Evolutionary conservation across 352 stramenopile species (phyloP), one percentile per base, ranked within the genome.

Genomic region (Lagenidium sp.): DNA sequence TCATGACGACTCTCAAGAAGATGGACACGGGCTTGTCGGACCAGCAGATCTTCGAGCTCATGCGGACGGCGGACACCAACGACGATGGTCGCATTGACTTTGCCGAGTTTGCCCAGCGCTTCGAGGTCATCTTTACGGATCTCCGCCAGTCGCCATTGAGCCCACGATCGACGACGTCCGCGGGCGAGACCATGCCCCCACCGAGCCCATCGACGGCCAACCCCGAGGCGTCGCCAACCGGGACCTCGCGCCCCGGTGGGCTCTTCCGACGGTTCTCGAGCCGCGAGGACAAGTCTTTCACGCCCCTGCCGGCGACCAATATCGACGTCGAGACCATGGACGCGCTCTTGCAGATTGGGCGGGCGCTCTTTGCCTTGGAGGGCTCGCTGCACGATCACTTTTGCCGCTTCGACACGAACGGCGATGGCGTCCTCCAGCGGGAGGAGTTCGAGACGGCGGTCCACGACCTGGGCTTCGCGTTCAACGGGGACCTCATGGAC

Each of bases 21-120:
- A 91, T 97, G 67, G 83, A 97, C 52, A 95, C 89, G 10, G 88
- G 88, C 1, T 64, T 97, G 6, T 91, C 82, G 24, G 85, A 96
- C 46, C 73, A 91, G 46, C 85, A 93, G 62, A 85, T 96, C 22
- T 97, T 94, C 41, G 85, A 95, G 49, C 63, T 97, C 19, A 97
- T 97, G 89, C 79, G 88, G 25, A 94, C 82, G 13, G 75, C 93
- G 20, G 87, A 97, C 52, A 89, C 85, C 22, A 94, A 97, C 57
- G 81, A 95, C 46, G 87, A 97, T 46, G 85, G 81, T 20, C 81
- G 82, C 37, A 95, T 97, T 44, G 82, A 95, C 39, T 94, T 96
- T 30, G 68, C 75, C 23, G 88, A 97, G 63, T 97, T 97, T 49
- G 78, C 74, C 22, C 69, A 85, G 38, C 78, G 88, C 24, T 97